These are phyloP conservation scores for Petunia axillaris DNA, from an alignment of 257 asterid species.

Conservation along the genomic window DNA sequence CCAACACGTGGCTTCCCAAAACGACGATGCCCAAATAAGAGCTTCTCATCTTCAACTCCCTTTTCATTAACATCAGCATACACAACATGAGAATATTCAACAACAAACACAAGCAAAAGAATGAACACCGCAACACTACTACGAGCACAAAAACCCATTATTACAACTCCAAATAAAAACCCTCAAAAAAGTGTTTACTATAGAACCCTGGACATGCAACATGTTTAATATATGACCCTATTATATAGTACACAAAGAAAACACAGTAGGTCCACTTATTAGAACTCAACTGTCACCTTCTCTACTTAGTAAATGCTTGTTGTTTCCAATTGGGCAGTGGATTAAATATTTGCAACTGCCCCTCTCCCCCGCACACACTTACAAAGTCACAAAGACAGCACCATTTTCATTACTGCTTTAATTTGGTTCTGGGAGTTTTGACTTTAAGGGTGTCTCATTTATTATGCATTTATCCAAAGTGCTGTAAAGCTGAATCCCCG, in stretches of 20 bases:
- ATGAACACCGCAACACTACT: neutral
- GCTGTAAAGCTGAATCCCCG: neutral
- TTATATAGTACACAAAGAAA: slow-evolving; percentile 18
- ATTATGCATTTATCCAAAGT: neutral
- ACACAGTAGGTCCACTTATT: slow-evolving; percentile 44
- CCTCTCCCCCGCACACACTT: neutral
- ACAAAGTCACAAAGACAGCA: slow-evolving; percentile 16
- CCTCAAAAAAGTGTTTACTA: neutral
- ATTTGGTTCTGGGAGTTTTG: neutral
- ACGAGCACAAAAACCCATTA: neutral
- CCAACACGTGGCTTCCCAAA: slow-evolving; percentile 24
- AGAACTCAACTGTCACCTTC: slow-evolving; percentile 43
- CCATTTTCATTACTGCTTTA: neutral
- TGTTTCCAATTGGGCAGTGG: slow-evolving; percentile 13
- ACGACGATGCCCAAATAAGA: slow-evolving; percentile 13
- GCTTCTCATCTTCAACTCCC: slow-evolving; percentile 41
- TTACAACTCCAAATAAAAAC: slow-evolving; percentile 20
- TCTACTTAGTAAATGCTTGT: slow-evolving; percentile 33
- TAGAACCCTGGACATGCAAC: slow-evolving; percentile 39
- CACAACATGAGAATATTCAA: slow-evolving; percentile 32
- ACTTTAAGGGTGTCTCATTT: neutral
- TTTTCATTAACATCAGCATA: slow-evolving; percentile 33
- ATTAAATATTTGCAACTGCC: slow-evolving; percentile 36
- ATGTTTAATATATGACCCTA: neutral
- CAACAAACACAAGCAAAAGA: neutral